Conservation (phyloP, 2,329 filamentous ascomycete species). For the Xylogone sp. region DNA sequence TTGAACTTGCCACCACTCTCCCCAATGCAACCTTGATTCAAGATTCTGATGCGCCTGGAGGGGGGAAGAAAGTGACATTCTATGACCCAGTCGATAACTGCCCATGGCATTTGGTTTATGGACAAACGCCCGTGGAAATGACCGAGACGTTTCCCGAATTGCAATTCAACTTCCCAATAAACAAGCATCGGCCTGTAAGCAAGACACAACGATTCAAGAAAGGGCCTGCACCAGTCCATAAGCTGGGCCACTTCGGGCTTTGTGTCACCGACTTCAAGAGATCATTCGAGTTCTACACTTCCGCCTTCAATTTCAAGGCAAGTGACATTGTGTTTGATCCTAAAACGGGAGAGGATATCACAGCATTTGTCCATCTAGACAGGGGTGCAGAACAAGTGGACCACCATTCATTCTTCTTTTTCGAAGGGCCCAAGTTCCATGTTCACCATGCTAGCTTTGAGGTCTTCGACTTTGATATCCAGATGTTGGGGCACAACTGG, state of each 20-base stretch:
- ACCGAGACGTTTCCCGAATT: slow-evolving; percentile 35
- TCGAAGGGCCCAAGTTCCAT: slow-evolving; percentile 23
- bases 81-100: slow-evolving; percentile 51
- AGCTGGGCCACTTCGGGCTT: slow-evolving; percentile 52
- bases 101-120: slow-evolving; percentile 54
- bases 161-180: slow-evolving; percentile 43
- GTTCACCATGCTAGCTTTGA: slow-evolving; percentile 65
- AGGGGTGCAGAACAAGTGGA: slow-evolving; percentile 44
- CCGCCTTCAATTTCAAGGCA: slow-evolving; percentile 47
- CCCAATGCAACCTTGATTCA: slow-evolving; percentile 44
- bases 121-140: slow-evolving; percentile 40
- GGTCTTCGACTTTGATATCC: slow-evolving; percentile 68
- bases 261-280: slow-evolving; percentile 48
- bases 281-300: slow-evolving; percentile 45
- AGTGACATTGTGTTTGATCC: slow-evolving; percentile 34
- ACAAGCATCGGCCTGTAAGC: slow-evolving; percentile 46
- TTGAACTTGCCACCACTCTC: slow-evolving; percentile 46
- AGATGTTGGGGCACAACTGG: slow-evolving; percentile 68
- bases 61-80: slow-evolving; percentile 48
- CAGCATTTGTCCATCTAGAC: slow-evolving; percentile 52
- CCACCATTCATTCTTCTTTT: slow-evolving; percentile 54
- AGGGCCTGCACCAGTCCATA: slow-evolving; percentile 45
- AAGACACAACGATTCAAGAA: slow-evolving; percentile 49
- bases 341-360: slow-evolving; percentile 30
- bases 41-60: slow-evolving; percentile 50